phyloP scores from a whole-genome alignment of 2,329 filamentous ascomycete species.

The Leptographium procerum region DNA sequence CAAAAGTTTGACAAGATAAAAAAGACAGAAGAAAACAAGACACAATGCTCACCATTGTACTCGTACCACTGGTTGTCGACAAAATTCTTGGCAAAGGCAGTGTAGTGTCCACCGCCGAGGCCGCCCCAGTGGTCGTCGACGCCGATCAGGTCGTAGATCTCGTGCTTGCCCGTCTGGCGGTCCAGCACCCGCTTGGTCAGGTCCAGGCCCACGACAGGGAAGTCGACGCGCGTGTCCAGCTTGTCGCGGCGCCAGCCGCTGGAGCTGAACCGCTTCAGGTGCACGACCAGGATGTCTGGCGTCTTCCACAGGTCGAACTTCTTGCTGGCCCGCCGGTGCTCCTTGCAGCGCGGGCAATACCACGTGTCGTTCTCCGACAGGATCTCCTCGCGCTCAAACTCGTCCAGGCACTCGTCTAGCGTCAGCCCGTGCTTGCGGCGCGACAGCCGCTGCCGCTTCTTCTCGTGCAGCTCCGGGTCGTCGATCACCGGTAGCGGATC shows the following conservation, averaged over 20 bases:
- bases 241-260: conserved; percentile 77
- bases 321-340: conserved; percentile 84
- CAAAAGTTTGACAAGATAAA: too few species aligned
- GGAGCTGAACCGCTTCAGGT: conserved; percentile 90
- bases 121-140: conserved; percentile 95
- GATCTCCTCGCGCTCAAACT: conserved; percentile 89
- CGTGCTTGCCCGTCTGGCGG: conserved; percentile 66
- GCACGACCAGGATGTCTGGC: conserved; percentile 87
- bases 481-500: conserved; percentile 32
- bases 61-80: conserved; percentile 85
- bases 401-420: conserved; percentile 82
- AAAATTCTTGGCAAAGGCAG: conserved; percentile 88
- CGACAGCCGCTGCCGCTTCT: conserved; percentile 48
- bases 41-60: conserved; percentile 65
- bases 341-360: conserved; percentile 95
- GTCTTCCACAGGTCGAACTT: conserved; percentile 96
- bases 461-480: conserved; percentile 54
- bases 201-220: conserved; percentile 79
- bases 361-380: conserved; percentile 92
- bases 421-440: conserved; percentile 68
- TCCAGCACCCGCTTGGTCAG: conserved; percentile 69
- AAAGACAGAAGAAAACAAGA: not conserved
- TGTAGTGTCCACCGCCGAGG: conserved; percentile 91
- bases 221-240: conserved; percentile 81
- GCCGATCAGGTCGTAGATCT: conserved; percentile 86